Evolutionary conservation across 148 eudicot species (phyloP).

Genomic region (Dianthus caryophyllus): DNA sequence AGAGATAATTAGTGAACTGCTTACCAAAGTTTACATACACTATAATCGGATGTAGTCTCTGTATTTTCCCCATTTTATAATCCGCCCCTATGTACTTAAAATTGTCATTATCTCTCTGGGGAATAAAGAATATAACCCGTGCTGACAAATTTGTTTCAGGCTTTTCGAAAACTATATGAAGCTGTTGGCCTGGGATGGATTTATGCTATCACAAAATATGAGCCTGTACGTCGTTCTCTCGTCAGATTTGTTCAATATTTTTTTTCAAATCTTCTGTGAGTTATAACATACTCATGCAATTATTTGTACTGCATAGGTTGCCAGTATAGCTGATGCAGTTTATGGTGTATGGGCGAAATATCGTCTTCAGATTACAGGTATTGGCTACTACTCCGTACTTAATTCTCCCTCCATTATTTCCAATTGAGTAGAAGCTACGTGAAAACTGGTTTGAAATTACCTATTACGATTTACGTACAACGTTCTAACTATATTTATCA

Average conservation of each 20-base stretch:
- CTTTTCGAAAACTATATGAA: conserved; percentile 83
- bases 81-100: not conserved
- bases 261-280: not conserved
- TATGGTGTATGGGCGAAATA: conserved; percentile 91
- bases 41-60: not conserved
- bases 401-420: too few relatives aligned
- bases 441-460: not conserved
- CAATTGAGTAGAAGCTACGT: not conserved
- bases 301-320: conserved; percentile 46
- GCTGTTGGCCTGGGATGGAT: conserved; percentile 97
- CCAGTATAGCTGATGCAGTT: conserved; percentile 65
- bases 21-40: too few relatives aligned
- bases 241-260: not conserved
- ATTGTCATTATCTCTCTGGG: not conserved
- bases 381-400: not conserved
- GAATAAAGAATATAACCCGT: not conserved
- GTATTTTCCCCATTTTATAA: not conserved
- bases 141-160: conserved; percentile 38
- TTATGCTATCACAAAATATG: conserved; percentile 83
- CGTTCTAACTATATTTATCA: not conserved
- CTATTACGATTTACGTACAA: too few relatives aligned
- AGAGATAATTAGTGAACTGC: not conserved
- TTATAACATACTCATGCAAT: conserved; percentile 3
- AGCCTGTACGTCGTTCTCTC: conserved; percentile 59
- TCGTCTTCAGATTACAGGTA: conserved; percentile 87